Evolutionary conservation across 2,329 filamentous ascomycete species (phyloP).

Genomic region (Colletotrichum nymphaeae): DNA sequence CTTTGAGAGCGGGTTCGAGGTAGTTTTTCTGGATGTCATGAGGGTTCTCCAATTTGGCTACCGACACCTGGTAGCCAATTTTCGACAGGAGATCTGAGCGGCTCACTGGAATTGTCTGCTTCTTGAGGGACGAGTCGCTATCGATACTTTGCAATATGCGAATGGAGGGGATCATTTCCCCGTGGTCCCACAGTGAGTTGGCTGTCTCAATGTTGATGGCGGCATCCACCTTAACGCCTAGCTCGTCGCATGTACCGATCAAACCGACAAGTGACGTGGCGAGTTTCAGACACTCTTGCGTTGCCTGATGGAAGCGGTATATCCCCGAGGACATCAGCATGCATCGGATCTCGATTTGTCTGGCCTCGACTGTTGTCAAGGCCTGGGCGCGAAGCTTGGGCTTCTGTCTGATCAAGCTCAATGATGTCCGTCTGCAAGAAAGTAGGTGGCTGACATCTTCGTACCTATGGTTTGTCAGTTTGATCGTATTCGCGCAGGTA

Average conservation of each 20-base stretch:
- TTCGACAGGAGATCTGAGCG: conserved; percentile 86
- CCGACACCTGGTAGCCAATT: conserved; percentile 87
- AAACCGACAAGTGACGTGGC: conserved; percentile 86
- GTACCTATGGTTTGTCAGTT: conserved; percentile 60
- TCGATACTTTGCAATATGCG: conserved; percentile 84
- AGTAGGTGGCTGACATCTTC: conserved; percentile 84
- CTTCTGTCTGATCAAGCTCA: conserved; percentile 82
- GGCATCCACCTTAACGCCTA: conserved; percentile 83
- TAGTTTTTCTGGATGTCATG: conserved; percentile 91
- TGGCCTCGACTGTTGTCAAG: conserved; percentile 71
- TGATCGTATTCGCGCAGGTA: neutral
- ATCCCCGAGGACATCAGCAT: conserved; percentile 80
- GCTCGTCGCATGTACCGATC: conserved; percentile 72
- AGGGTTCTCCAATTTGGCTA: conserved; percentile 90
- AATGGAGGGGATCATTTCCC: conserved; percentile 90
- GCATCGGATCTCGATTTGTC: conserved; percentile 80
- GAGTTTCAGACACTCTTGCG: conserved; percentile 88
- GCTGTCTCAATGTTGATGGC: conserved; percentile 85
- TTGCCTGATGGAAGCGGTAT: conserved; percentile 81
- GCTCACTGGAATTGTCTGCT: conserved; percentile 78
- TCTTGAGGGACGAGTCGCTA: conserved; percentile 68
- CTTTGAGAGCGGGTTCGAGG: conserved; percentile 83
- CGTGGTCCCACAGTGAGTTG: conserved; percentile 92
- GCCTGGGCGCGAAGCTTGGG: conserved; percentile 70
- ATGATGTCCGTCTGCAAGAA: conserved; percentile 83